Evolutionary conservation across 2,329 filamentous ascomycete species (phyloP).

Genomic region (Bimuria novae-zelandiae): DNA sequence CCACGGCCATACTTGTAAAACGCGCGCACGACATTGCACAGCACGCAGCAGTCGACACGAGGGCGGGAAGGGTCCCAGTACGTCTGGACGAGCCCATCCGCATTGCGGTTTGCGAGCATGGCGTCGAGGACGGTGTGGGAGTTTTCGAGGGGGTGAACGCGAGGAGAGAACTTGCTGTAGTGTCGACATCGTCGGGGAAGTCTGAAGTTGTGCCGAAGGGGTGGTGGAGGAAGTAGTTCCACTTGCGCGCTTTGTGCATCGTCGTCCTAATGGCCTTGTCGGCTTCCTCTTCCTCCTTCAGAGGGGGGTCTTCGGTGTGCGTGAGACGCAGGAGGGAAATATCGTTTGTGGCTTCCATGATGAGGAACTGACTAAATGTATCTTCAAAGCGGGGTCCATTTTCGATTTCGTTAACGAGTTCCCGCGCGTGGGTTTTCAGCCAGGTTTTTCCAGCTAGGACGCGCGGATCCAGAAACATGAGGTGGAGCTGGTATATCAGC

Average conservation of each 20-base stretch:
- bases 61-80: conserved; percentile 36
- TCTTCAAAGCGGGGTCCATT: conserved; percentile 23
- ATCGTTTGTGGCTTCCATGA: conserved; percentile 27
- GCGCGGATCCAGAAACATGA: conserved; percentile 24
- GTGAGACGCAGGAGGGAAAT: conserved; percentile 14
- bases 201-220: conserved; percentile 15
- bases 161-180: conserved; percentile 38
- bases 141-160: conserved; percentile 20
- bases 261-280: conserved; percentile 9
- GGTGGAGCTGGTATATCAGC: conserved; percentile 18
- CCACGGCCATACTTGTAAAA: conserved; percentile 40
- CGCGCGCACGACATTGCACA: conserved; percentile 38
- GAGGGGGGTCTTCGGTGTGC: background rate
- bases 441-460: conserved; percentile 22
- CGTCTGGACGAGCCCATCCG: conserved; percentile 46
- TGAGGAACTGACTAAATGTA: conserved; percentile 36
- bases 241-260: conserved; percentile 13
- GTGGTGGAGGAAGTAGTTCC: conserved; percentile 35
- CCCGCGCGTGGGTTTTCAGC: conserved; percentile 21
- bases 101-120: conserved; percentile 45
- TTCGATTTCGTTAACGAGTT: conserved; percentile 25
- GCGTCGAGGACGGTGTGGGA: conserved; percentile 14
- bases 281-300: background rate
- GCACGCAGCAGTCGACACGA: conserved; percentile 36
- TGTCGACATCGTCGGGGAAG: conserved; percentile 45